A percentile compares a stretch with the other conserved stretches of the same genome.
These are phyloP conservation scores for Cyberlindnera saturnus DNA, from an alignment of 805 yeast species.

Conservation along the genomic window DNA sequence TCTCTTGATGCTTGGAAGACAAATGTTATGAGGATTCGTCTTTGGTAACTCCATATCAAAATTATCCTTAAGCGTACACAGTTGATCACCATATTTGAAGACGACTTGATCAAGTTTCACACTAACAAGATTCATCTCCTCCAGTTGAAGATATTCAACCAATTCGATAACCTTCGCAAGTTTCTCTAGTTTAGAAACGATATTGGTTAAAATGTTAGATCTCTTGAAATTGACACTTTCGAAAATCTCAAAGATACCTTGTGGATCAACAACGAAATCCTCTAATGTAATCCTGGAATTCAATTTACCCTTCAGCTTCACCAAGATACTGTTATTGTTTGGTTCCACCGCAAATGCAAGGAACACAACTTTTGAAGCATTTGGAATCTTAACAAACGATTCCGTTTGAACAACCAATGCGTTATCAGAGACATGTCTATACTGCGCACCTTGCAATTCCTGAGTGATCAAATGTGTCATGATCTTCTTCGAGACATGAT, in stretches of 20 bases:
- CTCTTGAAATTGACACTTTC: slow-evolving; percentile 17
- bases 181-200: slow-evolving; percentile 15
- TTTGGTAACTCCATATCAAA: slow-evolving; percentile 19
- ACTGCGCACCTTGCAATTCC: slow-evolving; percentile 8
- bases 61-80: slow-evolving; percentile 19
- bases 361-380: slow-evolving; percentile 29
- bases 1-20: slow-evolving; percentile 18
- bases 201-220: slow-evolving; percentile 7
- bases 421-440: slow-evolving; percentile 5
- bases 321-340: slow-evolving; percentile 21
- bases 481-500: slow-evolving; percentile 14
- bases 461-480: slow-evolving; percentile 12
- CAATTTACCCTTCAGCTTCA: slow-evolving; percentile 30
- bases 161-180: slow-evolving; percentile 21
- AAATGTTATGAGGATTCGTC: slow-evolving; percentile 21
- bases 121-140: slow-evolving; percentile 18
- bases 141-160: slow-evolving; percentile 17
- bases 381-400: slow-evolving; percentile 30
- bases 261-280: slow-evolving; percentile 16
- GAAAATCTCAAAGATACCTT: slow-evolving; percentile 17
- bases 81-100: slow-evolving; percentile 21
- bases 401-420: slow-evolving; percentile 29
- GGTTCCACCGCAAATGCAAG: slow-evolving; percentile 23
- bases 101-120: slow-evolving; percentile 22
- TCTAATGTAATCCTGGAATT: slow-evolving; percentile 10